Base-by-base conservation (phyloP, 148 eudicot species). In the Rhododendron williamsianum region DNA sequence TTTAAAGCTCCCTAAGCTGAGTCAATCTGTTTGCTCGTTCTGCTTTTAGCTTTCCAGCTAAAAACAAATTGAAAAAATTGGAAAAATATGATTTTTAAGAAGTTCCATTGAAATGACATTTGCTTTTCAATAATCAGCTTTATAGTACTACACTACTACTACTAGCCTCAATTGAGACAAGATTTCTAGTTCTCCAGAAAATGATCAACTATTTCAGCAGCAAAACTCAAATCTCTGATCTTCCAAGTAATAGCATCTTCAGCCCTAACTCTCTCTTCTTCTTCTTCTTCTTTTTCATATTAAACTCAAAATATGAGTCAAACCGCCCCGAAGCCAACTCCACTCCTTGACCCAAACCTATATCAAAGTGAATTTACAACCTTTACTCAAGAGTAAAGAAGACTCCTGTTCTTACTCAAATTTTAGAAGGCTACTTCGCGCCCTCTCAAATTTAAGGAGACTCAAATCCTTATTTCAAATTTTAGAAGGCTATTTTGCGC, bases 131-230 rank as follows among this genome's bases (percentile, higher is more conserved):
- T 16, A 54, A 16, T 54, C 5, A 54, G 21, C 60, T 18, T 5
- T 21, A 58, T 19, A 65, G 72, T 2, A 9, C 30, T 65, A 23
- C 30, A 65, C 33, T 8, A 9, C 30, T 65, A 23, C 30, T 65
- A 65, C 33, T 25, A 4, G 45, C 46, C 33, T 33, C 48, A 49
- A 21, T 0, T 46, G 36, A 67, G 36, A 10, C 43, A 33, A 63
- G 38, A 23, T 56, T 79, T 54, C 30, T 15, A 33, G 35, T 30
- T 56, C 25, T 69, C 33, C 41, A 38, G 67, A 60, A 51, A 81
- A 81, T 43, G 1, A 69, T 72, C 87, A 63, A 85, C 74, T 87
- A 88, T 18, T 86, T 79, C 15, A 36, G 63, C 76, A 33, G 78
- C 84, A 77, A 45, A 46, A 3, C 76, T 43, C 18, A 79, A 54